phyloP scores from a whole-genome alignment of 225 moss, liverwort and hornwort genomes.

The Straminergon stramineum region DNA sequence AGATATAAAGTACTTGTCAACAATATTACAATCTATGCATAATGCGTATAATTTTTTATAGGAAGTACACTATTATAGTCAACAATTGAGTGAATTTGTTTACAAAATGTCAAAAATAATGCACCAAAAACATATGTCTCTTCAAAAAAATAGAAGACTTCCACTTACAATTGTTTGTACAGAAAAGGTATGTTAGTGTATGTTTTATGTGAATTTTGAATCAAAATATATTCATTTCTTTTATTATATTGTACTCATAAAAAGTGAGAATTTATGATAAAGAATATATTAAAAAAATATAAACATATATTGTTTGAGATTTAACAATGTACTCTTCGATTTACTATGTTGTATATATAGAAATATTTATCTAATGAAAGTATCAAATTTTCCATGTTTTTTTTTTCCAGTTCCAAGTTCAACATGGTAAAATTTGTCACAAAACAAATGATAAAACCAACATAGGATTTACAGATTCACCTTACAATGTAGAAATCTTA shows the following conservation, averaged over 20 bases:
- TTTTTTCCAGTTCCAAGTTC: background rate
- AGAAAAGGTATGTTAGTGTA: background rate
- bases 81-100: background rate
- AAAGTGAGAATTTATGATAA: too few relatives aligned
- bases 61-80: too few relatives aligned
- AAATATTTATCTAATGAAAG: too few relatives aligned
- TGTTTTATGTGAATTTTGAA: background rate
- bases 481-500: slow-evolving; percentile 12
- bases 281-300: background rate
- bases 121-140: background rate
- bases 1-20: too few relatives aligned
- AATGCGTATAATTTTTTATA: background rate
- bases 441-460: background rate
- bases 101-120: background rate
- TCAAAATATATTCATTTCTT: too few relatives aligned
- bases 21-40: too few relatives aligned
- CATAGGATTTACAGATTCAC: background rate
- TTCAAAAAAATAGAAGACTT: slow-evolving; percentile 8
- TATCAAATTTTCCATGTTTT: background rate
- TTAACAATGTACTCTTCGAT: background rate
- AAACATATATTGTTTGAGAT: too few relatives aligned
- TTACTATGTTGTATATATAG: background rate
- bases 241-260: rapidly evolving
- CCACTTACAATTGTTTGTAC: slow-evolving; percentile 22
- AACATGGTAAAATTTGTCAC: slow-evolving; percentile 12